phyloP scores from a whole-genome alignment of 1,284 basidiomycete species.

The Cryptococcus amylolentus region DNA sequence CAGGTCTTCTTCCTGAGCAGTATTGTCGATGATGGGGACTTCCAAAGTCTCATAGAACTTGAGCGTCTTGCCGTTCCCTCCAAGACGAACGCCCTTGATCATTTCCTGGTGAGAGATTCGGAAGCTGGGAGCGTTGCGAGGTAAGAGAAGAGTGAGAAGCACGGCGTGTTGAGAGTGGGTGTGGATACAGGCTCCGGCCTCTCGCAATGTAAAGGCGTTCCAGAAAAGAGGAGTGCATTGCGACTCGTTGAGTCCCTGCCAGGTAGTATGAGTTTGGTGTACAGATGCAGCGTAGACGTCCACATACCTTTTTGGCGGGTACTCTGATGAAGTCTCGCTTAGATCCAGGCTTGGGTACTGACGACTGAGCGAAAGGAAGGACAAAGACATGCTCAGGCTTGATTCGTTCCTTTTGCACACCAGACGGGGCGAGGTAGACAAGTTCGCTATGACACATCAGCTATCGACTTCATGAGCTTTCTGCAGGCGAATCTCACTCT shows the following conservation, averaged over 20 bases:
- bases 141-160: slow-evolving; percentile 74
- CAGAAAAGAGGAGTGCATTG: slow-evolving; percentile 86
- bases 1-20: slow-evolving; percentile 79
- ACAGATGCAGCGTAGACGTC: not conserved
- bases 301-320: slow-evolving; percentile 55
- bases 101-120: slow-evolving; percentile 78
- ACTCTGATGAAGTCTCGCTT: slow-evolving; percentile 71
- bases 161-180: slow-evolving; percentile 83
- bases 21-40: slow-evolving; percentile 83
- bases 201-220: slow-evolving; percentile 75
- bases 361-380: slow-evolving; percentile 66
- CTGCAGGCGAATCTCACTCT: slow-evolving; percentile 53
- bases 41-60: slow-evolving; percentile 80
- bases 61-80: slow-evolving; percentile 65
- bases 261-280: not conserved
- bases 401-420: slow-evolving; percentile 83
- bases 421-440: slow-evolving; percentile 71
- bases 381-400: slow-evolving; percentile 75
- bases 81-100: slow-evolving; percentile 81
- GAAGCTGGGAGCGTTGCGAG: slow-evolving; percentile 56
- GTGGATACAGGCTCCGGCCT: slow-evolving; percentile 78
- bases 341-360: slow-evolving; percentile 58
- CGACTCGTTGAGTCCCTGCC: slow-evolving; percentile 63
- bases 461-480: not conserved
- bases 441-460: slow-evolving; percentile 56